Conservation (phyloP, 768 basidiomycete species). For the Hydnum rufescens region DNA sequence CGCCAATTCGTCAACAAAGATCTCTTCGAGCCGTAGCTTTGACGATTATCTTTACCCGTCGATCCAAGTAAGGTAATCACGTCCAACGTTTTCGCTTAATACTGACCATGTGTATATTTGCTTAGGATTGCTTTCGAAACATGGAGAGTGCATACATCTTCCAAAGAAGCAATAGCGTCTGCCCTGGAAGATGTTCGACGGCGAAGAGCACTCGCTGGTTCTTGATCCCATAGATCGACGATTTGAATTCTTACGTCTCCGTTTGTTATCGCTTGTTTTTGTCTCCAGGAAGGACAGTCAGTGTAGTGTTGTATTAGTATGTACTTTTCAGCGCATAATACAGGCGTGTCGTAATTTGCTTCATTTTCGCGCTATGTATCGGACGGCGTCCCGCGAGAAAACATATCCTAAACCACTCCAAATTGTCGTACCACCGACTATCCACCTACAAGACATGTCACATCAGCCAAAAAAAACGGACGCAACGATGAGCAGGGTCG, state of each 20-base stretch:
- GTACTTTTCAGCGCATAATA: too few relatives aligned
- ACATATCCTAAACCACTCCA: constrained; percentile 80
- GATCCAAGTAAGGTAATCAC: constrained; percentile 33
- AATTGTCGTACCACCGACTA: constrained; percentile 77
- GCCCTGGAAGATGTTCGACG: constrained; percentile 55
- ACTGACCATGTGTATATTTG: constrained; percentile 6
- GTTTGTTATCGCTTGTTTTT: too few relatives aligned
- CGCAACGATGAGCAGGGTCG: not conserved
- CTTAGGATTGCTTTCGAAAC: constrained; percentile 35
- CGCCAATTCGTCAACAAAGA: constrained; percentile 23
- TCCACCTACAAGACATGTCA: constrained; percentile 36
- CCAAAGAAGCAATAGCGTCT: constrained; percentile 38
- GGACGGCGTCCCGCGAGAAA: constrained; percentile 51
- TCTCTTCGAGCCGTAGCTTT: constrained; percentile 38
- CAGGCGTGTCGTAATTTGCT: not conserved
- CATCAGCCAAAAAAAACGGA: not conserved
- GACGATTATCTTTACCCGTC: constrained; percentile 42
- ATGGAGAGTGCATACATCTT: constrained; percentile 44
- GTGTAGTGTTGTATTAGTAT: too few relatives aligned
- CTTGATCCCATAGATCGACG: not conserved
- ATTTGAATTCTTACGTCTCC: too few relatives aligned
- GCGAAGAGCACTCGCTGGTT: constrained; percentile 19
- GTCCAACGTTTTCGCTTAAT: not conserved
- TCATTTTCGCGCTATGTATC: not conserved
- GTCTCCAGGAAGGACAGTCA: too few relatives aligned